A percentile compares a stretch with the other conserved stretches of the same genome.
phyloP scores from a whole-genome alignment of 805 yeast species.

The Dipodascus albidus region DNA sequence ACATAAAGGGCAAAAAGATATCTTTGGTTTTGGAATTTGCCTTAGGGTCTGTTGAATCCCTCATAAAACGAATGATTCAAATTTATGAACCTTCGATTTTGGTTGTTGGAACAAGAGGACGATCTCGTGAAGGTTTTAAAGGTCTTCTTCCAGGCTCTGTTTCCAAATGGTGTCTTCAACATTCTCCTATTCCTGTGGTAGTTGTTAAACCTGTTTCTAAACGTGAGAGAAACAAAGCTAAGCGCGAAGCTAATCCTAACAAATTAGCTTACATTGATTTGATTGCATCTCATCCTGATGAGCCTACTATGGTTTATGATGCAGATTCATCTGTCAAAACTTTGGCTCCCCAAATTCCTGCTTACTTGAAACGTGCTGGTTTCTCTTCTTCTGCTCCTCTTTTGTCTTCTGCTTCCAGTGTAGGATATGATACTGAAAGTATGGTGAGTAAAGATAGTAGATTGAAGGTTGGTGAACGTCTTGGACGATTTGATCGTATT shows the following conservation, averaged over 20 bases:
- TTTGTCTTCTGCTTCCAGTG: not conserved
- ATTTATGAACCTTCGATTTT: slow-evolving; percentile 36
- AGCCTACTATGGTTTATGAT: not conserved
- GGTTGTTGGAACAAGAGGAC: slow-evolving; percentile 36
- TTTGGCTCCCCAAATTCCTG: not conserved
- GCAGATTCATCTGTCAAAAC: not conserved
- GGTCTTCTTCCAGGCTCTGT: slow-evolving; percentile 35
- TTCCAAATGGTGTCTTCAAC: slow-evolving; percentile 37
- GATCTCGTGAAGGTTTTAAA: slow-evolving; percentile 29
- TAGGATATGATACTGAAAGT: not conserved
- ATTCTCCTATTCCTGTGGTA: slow-evolving; percentile 35
- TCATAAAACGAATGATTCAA: slow-evolving; percentile 30
- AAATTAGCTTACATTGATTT: slow-evolving; percentile 16
- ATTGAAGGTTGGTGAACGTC: not conserved
- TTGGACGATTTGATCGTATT: not conserved
- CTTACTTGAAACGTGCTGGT: not conserved
- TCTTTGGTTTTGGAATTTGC: slow-evolving; percentile 33
- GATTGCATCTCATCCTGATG: slow-evolving; percentile 1
- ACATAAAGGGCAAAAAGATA: slow-evolving; percentile 28
- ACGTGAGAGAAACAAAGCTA: slow-evolving; percentile 22
- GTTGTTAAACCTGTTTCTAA: slow-evolving; percentile 32
- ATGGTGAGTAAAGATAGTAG: too few species aligned
- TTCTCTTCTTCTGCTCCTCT: not conserved
- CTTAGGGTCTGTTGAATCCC: slow-evolving; percentile 33
- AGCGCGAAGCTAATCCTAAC: slow-evolving; percentile 24